Evolutionary conservation across 495 filamentous ascomycete species (phyloP).

Genomic region (Penicillium daleae): DNA sequence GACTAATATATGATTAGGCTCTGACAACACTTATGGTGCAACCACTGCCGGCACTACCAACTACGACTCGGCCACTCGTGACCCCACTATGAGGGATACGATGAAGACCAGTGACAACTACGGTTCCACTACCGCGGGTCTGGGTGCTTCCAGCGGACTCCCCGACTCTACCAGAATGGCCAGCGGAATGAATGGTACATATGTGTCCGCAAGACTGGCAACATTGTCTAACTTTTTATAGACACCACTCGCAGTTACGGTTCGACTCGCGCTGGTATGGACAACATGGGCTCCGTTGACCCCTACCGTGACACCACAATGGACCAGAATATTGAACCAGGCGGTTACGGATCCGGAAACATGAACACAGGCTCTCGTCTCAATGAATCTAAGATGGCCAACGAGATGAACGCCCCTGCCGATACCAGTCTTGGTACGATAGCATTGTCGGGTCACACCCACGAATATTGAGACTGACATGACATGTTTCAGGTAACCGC

Average conservation of each 20-base stretch:
- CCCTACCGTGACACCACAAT: background rate
- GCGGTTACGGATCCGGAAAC: conserved; percentile 5
- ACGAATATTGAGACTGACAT: background rate
- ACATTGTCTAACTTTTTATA: background rate
- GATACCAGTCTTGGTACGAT: conserved; percentile 34
- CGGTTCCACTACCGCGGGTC: conserved; percentile 23
- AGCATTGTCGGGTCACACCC: background rate
- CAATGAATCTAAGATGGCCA: conserved; percentile 28
- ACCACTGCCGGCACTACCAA: conserved; percentile 11
- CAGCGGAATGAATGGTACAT: background rate
- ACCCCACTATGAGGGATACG: conserved; percentile 10
- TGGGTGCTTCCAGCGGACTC: conserved; percentile 11
- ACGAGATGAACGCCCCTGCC: conserved; percentile 52
- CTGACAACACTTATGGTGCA: conserved; percentile 8
- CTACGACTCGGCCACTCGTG: conserved; percentile 9
- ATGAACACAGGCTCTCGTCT: background rate
- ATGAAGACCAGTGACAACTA: conserved; percentile 22
- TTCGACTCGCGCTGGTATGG: background rate
- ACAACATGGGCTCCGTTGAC: background rate
- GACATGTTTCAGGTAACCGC: conserved; percentile 3
- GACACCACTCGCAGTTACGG: background rate
- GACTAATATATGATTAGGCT: background rate
- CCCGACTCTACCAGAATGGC: conserved; percentile 7
- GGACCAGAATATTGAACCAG: conserved; percentile 8
- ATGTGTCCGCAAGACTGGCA: background rate